Base-by-base conservation (phyloP, 208 protist genomes). In the Trypanosomatidae sp. region DNA sequence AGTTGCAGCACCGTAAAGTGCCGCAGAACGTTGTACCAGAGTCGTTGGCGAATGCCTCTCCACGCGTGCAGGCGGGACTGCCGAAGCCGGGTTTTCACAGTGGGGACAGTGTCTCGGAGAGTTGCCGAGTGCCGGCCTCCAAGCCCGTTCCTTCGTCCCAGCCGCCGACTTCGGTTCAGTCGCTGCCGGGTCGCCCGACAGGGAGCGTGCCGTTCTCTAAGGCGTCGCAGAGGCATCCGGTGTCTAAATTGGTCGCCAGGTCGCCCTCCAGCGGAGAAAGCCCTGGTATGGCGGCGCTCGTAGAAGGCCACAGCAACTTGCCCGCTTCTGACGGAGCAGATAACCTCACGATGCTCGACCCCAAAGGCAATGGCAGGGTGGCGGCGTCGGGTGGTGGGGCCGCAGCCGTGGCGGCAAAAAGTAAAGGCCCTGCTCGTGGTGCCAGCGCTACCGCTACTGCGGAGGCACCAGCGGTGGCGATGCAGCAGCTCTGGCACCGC, bases 401-500 rank as follows among this genome's bases (percentile, higher is more conserved):
- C 25, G 4, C 66, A 43, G 66, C 28, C 36, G 50, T n/a, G 30
- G 59, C 13, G 10, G 66, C 66, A 10, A 39, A 22, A 30, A 13
- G 30, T 68, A 9, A 28, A 4, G 43, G n/a, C 47, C 59, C 5
- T 53, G 43, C 12, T 46, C 44, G 39, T 19, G 60, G 33, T 36
- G 36, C 59, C 15, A 28, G 8, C 30, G 25, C 19, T 9, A 6
- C 15, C 17, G 25, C 59, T 30, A 39, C 36, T 43, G 59, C 10
- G 22, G 33, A 43, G 9, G 44, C 41, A 6, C 22, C 60, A 39
- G 41, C 60, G 33, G 66, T 36, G 17, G 66, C 28, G 30, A 28
- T 39, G 39, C 44, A 66, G 55, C 53, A 68, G 64, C 59, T 59
- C 39, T 69, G 69, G 73, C 68, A 80, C 47, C 79, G 72, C 60